Base-by-base conservation (phyloP, 768 basidiomycete species). In the Agrocybe chaxingu region DNA sequence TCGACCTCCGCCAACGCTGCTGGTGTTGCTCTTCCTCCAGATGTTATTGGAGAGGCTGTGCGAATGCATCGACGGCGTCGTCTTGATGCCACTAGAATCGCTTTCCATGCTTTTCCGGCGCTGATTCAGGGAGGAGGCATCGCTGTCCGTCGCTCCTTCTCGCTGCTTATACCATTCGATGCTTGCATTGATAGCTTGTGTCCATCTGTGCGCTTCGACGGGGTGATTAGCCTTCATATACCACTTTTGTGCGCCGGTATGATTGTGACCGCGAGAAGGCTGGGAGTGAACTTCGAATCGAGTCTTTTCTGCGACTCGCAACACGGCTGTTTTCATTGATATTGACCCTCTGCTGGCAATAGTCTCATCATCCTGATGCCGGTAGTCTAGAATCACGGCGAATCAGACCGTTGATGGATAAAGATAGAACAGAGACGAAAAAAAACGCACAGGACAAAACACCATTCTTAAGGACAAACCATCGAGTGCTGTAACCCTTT, bases 401-500 rank as follows among this genome's bases (percentile, higher is more conserved):
- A 10, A 45, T 39, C 8, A 50, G 33, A 38, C 41, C 42, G 47
- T 39, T 24, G 47, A 24, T 13, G 12, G n/a, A 44, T 4, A 49
- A 16, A 18, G 24, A 4, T 12, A 42, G n/a, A 30, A 13, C 11
- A 47, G 30, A 18, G 37, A 16, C 16, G 16, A 37, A 40, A 10
- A 44, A 11, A 32, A 1, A 78, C 88, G 19, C 62, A 90, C 91
- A 93, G 12, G 89, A 91, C n/a, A 95, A 66, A 19, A 89, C 74
- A 0, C 92, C 94, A 47, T 87, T 80, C 60, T 89, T 85, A 13
- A 97, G 77, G 0, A 96, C 91, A 61, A 98, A 96, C 92, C 93
- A 97, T 1, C 94, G 76, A 0, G 89, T 87, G 52, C 83, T 85
- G 63, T 93, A 96, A 0, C 95, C 94, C 57, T 83, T 85, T 0